phyloP scores from a whole-genome alignment of 1,284 basidiomycete genomes.

The Phlebopus sp. region DNA sequence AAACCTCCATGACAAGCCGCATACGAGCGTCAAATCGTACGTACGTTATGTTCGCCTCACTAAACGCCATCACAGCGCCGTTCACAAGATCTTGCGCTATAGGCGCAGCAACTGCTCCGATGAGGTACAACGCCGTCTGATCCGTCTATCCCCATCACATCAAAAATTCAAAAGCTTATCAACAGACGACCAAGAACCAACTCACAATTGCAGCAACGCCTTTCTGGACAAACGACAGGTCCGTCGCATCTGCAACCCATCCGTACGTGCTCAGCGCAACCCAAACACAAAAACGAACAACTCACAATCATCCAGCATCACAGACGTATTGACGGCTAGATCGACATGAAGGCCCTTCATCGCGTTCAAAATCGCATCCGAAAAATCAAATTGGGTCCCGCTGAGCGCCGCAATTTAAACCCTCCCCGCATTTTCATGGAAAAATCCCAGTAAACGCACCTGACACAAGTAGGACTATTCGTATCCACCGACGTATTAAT shows the following conservation, averaged over 20 bases:
- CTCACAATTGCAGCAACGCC: slow-evolving; percentile 56
- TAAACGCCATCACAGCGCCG: slow-evolving; percentile 56
- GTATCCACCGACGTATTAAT: slow-evolving; percentile 58
- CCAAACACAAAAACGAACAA: background rate
- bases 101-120: slow-evolving; percentile 65
- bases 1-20: slow-evolving; percentile 32
- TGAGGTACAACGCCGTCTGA: slow-evolving; percentile 61
- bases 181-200: background rate
- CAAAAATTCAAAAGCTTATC: slow-evolving; percentile 1
- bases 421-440: background rate
- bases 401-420: slow-evolving; percentile 32
- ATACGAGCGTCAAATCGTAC: slow-evolving; percentile 23
- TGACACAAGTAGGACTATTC: slow-evolving; percentile 49
- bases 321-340: slow-evolving; percentile 45
- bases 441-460: slow-evolving; percentile 34
- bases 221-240: slow-evolving; percentile 62
- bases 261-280: background rate
- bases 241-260: slow-evolving; percentile 46
- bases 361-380: slow-evolving; percentile 60
- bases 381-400: slow-evolving; percentile 61
- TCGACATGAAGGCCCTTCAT: slow-evolving; percentile 59
- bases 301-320: slow-evolving; percentile 63
- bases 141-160: slow-evolving; percentile 67
- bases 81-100: slow-evolving; percentile 63
- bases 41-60: slow-evolving; percentile 61